Evolutionary conservation across 768 basidiomycete genomes (phyloP), one percentile per base, ranked within the genome.

Genomic region (Lactarius hatsudake): DNA sequence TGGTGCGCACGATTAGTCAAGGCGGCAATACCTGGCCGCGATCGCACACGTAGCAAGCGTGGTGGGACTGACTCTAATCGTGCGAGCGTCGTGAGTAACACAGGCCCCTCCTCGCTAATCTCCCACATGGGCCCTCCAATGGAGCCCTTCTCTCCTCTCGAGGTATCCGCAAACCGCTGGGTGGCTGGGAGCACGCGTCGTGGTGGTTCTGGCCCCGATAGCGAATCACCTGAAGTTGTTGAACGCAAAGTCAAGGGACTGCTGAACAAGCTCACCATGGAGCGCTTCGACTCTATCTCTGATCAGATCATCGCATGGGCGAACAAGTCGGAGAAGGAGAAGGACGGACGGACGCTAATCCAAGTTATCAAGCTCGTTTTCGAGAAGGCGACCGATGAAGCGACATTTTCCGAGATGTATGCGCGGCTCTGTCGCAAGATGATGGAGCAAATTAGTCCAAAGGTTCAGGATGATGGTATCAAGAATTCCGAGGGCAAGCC

Each of bases 381-480:
- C 77, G 96, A 97, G 78, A 97, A 96, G 82, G 96, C 95, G 12
- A 97, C 93, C 8, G 95, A 97, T 76, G 96, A 97, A 76, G 93
- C 93, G 53, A 86, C 88, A 10, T 96, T 93, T 91, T 96, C 93
- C 2, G 91, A 93, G 81, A 98, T 98, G 94, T 98, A 99, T 76
- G 96, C 96, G 36, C 88, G 91, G 38, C 81, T 99, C 45, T 98
- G 96, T 76, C 83, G 93, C 71, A 93, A 94, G 84, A 91, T 98
- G 87, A 93, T 96, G 91, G 93, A 95, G 78, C 87, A 86, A 75
- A 91, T 98, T 76, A 93, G 89, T 64, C 82, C 88, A 36, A 87
- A 90, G 67, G 93, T 98, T 6, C 89, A 90, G 72, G 96, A 98
- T 75, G 92, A 94, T 66, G 87, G 89, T 12, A 91, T 96, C 79